Conservation (phyloP, 768 basidiomycete species). For the Termitomyces sp. region DNA sequence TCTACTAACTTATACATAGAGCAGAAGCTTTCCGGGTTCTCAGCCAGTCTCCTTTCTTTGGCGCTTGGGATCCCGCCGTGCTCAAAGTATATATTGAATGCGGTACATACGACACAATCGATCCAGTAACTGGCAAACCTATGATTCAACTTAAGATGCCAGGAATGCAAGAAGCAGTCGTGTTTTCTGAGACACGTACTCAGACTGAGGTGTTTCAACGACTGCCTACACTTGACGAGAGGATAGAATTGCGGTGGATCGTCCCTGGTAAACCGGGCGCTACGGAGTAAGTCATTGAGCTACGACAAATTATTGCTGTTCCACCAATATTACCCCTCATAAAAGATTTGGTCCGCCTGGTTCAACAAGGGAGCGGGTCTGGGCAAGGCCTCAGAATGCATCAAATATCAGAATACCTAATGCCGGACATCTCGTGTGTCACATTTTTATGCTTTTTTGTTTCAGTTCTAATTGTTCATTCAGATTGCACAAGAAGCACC, state of each 20-base stretch:
- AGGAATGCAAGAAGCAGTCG: slow-evolving; percentile 58
- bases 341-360: slow-evolving; percentile 32
- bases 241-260: slow-evolving; percentile 53
- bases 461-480: not conserved
- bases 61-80: slow-evolving; percentile 63
- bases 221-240: slow-evolving; percentile 42
- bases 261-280: slow-evolving; percentile 42
- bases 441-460: not conserved
- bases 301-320: not conserved
- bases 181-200: slow-evolving; percentile 49
- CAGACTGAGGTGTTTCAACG: slow-evolving; percentile 39
- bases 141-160: slow-evolving; percentile 63
- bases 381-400: slow-evolving; percentile 39
- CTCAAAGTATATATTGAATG: slow-evolving; percentile 61
- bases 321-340: not conserved
- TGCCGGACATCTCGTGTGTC: slow-evolving; percentile 44
- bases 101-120: slow-evolving; percentile 40
- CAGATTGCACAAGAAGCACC: slow-evolving; percentile 44
- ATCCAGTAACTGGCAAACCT: slow-evolving; percentile 26
- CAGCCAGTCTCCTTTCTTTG: slow-evolving; percentile 60
- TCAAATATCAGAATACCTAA: slow-evolving; percentile 36
- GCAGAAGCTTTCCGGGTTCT: slow-evolving; percentile 57
- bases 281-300: slow-evolving; percentile 27
- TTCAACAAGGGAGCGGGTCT: slow-evolving; percentile 34
- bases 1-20: slow-evolving; percentile 28